Evolutionary conservation across 306 rosid genomes (phyloP).

Genomic region (Glycine tomentella): DNA sequence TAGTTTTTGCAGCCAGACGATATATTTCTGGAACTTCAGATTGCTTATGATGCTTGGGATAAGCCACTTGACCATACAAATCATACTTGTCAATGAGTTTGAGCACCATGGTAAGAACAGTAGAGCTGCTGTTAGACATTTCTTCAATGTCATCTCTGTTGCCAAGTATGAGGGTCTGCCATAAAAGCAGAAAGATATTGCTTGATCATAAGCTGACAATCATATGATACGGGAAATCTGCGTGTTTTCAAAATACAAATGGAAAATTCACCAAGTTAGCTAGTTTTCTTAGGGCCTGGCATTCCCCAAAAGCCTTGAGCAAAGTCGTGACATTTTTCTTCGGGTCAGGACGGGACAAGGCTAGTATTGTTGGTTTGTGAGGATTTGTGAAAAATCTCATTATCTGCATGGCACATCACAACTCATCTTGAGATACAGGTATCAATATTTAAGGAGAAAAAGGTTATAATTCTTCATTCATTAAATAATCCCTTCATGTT

Average conservation of each 20-base stretch:
- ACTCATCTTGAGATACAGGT: conserved; percentile 19
- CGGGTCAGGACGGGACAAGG: conserved; percentile 90
- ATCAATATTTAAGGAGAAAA: not conserved
- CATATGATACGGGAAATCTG: not conserved
- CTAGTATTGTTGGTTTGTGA: conserved; percentile 88
- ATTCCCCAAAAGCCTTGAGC: conserved; percentile 88
- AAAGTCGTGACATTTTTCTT: conserved; percentile 85
- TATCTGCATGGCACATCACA: conserved; percentile 55
- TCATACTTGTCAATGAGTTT: conserved; percentile 84
- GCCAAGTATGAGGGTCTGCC: conserved; percentile 82
- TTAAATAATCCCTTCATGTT: not conserved
- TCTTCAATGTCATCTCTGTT: conserved; percentile 87
- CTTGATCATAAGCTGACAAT: not conserved
- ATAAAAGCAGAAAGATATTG: conserved; percentile 35
- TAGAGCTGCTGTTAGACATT: conserved; percentile 70
- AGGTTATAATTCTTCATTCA: not conserved
- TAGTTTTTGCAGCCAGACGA: conserved; percentile 83
- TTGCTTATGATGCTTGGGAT: conserved; percentile 89
- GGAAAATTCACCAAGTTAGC: conserved; percentile 70
- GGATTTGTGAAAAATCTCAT: conserved; percentile 88
- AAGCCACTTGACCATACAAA: conserved; percentile 85
- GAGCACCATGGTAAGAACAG: conserved; percentile 71
- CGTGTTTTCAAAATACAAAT: conserved; percentile 11
- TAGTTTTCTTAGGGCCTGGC: conserved; percentile 70
- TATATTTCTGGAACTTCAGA: conserved; percentile 81